A percentile compares a stretch with the other conserved stretches of the same genome.
phyloP scores from a whole-genome alignment of 805 yeast genomes.

The Wickerhamomyces chaumierensis region DNA sequence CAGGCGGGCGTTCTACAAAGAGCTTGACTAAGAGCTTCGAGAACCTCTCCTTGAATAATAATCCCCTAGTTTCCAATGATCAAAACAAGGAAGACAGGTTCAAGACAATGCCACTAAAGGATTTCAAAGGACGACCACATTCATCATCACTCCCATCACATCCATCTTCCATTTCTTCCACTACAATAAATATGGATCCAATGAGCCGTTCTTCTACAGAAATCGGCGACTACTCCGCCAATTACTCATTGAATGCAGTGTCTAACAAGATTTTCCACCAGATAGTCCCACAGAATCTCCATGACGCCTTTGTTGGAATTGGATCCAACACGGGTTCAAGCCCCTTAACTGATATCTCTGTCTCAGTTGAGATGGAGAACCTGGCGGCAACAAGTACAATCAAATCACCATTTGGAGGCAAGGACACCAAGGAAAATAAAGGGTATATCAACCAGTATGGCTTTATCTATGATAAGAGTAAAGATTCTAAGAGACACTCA shows the following conservation, averaged over 20 bases:
- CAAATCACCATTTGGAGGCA: slow-evolving; percentile 19
- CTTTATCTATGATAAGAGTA: slow-evolving; percentile 26
- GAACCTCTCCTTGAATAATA: neutral
- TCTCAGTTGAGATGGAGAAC: slow-evolving; percentile 33
- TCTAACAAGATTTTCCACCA: slow-evolving; percentile 12
- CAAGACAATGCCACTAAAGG: slow-evolving; percentile 4
- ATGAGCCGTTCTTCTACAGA: neutral
- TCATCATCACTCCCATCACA: slow-evolving; percentile 5
- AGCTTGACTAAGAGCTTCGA: neutral
- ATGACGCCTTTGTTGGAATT: slow-evolving; percentile 13
- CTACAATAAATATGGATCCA: neutral
- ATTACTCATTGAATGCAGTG: slow-evolving; percentile 6
- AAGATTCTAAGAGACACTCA: neutral
- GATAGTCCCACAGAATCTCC: slow-evolving; percentile 13
- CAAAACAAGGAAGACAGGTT: slow-evolving; percentile 1
- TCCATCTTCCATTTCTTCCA: neutral
- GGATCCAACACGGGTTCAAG: too few species aligned
- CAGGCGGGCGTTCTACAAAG: neutral
- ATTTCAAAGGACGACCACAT: slow-evolving; percentile 11
- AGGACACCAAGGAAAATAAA: neutral
- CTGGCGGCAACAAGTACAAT: slow-evolving; percentile 9
- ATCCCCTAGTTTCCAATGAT: slow-evolving; percentile 2
- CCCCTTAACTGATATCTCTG: slow-evolving; percentile 5
- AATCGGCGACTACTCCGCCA: neutral
- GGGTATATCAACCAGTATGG: slow-evolving; percentile 37